phyloP scores from a whole-genome alignment of 352 stramenopile species.

The Phytophthora aleatoria region DNA sequence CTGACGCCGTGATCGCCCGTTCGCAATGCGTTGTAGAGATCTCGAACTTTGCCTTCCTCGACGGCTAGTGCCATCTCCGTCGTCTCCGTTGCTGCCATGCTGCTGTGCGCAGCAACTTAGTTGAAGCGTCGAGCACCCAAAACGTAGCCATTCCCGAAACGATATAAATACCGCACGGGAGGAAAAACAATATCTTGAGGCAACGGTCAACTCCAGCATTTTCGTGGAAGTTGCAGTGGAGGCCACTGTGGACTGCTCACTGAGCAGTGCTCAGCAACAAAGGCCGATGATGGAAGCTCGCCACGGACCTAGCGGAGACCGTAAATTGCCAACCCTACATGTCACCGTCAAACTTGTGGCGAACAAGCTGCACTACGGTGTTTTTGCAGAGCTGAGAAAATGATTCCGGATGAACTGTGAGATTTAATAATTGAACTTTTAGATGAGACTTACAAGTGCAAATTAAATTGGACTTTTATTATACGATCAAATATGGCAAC shows the following conservation, averaged over 20 bases:
- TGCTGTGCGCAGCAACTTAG: constrained; percentile 2
- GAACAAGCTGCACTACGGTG: background rate
- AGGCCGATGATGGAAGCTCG: background rate
- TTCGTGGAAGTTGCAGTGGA: no score
- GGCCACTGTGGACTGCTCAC: no score
- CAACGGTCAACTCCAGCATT: constrained; percentile 7
- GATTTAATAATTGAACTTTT: background rate
- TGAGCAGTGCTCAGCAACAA: background rate
- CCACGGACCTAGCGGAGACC: no score
- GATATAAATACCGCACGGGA: constrained; percentile 34
- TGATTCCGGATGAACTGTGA: no score
- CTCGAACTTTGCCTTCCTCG: constrained; percentile 46
- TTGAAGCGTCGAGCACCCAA: background rate
- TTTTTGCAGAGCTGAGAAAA: no score
- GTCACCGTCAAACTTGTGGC: constrained; percentile 18
- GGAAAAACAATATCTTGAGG: constrained; percentile 24
- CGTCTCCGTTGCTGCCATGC: constrained; percentile 23
- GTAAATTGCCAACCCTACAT: no score
- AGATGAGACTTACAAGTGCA: background rate
- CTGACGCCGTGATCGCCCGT: constrained; percentile 59
- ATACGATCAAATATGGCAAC: background rate
- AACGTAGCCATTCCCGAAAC: constrained; percentile 10
- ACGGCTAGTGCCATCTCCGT: constrained; percentile 18
- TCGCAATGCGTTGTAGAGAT: constrained; percentile 59
- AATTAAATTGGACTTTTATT: background rate